Conservation (phyloP, 305 asterid species). For the Salvia sclarea region DNA sequence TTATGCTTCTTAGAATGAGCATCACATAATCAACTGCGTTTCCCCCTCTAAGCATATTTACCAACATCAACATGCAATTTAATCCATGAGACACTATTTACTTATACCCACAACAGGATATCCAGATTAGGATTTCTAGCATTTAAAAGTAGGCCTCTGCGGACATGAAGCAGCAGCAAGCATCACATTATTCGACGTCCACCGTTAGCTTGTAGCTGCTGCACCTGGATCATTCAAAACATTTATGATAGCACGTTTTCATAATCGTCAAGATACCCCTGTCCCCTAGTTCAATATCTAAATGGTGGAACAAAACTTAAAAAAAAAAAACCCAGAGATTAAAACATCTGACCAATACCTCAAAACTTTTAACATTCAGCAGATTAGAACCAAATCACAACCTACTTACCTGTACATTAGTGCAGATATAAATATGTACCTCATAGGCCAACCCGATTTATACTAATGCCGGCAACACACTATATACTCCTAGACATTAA, state of each 20-base stretch:
- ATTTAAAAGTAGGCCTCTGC: background rate
- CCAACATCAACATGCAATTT: too few species aligned
- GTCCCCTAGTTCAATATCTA: background rate
- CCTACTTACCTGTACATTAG: conserved; percentile 1
- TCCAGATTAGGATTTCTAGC: background rate
- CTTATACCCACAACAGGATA: background rate
- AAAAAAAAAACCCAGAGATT: background rate
- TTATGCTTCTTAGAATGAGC: too few species aligned
- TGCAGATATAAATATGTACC: background rate
- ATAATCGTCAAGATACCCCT: background rate
- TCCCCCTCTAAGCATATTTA: too few species aligned
- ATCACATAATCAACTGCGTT: too few species aligned
- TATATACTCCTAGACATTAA: conserved; percentile 12
- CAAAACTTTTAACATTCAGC: background rate
- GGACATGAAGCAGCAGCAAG: background rate
- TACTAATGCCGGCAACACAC: conserved; percentile 14
- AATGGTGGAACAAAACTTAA: background rate
- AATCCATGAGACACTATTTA: background rate
- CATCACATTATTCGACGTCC: background rate
- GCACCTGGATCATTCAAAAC: background rate
- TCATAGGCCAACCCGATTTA: background rate
- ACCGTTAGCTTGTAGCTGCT: background rate
- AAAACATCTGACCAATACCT: background rate
- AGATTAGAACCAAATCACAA: background rate
- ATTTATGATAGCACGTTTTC: background rate